Percentiles rank a stretch among this genome's conserved stretches.
Conservation (phyloP, 2,329 filamentous ascomycete species). For the Gnomoniopsis smithogilvyi region DNA sequence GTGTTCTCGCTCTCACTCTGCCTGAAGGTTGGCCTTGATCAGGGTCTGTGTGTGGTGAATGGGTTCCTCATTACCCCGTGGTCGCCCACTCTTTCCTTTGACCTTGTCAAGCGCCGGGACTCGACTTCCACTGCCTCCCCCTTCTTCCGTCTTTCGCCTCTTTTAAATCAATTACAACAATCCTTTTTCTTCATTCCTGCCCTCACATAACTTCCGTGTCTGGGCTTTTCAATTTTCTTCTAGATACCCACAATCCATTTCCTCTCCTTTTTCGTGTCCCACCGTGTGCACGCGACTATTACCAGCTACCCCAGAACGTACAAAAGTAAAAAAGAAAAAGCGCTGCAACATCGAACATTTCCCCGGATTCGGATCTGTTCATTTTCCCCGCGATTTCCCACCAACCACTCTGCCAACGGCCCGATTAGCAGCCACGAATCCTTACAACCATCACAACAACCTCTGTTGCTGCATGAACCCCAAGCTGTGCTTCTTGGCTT, state of each 20-base stretch:
- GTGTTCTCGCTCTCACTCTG: neutral
- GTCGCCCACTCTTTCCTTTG: conserved; percentile 7
- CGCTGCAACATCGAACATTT: conserved; percentile 10
- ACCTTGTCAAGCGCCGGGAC: conserved; percentile 1
- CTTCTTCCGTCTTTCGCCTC: neutral
- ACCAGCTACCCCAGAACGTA: neutral
- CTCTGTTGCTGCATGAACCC: conserved; percentile 13
- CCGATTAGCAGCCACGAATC: conserved; percentile 13
- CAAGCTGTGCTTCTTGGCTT: conserved; percentile 10
- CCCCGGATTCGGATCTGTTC: conserved; percentile 14
- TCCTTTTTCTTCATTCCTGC: neutral
- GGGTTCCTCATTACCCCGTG: conserved; percentile 14
- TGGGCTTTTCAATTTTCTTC: neutral
- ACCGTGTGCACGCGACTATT: conserved; percentile 1
- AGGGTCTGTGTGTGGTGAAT: too few relatives aligned
- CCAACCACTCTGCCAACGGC: conserved; percentile 13
- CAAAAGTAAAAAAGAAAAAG: neutral
- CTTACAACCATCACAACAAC: neutral
- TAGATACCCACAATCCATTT: neutral
- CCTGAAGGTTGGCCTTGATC: too few relatives aligned
- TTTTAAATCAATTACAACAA: neutral
- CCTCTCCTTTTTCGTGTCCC: neutral
- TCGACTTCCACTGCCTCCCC: conserved; percentile 1
- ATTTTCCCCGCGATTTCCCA: conserved; percentile 17
- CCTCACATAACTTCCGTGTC: neutral